Conservation (phyloP, 805 yeast species). For the Yamadazyma sp. region DNA sequence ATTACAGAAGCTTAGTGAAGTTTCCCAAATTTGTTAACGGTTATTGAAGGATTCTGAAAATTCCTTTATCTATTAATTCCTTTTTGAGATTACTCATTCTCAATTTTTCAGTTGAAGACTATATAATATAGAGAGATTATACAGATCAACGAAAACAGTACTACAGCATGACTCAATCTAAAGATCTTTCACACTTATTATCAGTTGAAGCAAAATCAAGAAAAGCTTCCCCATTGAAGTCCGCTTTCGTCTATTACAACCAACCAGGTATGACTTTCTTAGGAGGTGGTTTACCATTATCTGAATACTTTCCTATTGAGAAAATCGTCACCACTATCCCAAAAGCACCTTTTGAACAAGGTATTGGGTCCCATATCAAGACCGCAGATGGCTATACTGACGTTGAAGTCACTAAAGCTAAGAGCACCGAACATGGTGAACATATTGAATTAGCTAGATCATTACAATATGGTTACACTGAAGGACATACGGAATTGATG, state of each 20-base stretch:
- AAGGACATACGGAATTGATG: slow-evolving; percentile 72
- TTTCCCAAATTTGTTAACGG: too few relatives aligned
- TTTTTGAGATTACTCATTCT: too few relatives aligned
- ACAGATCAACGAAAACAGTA: too few relatives aligned
- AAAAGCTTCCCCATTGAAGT: slow-evolving; percentile 74
- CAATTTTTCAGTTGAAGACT: too few relatives aligned
- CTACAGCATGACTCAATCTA: slow-evolving; percentile 29
- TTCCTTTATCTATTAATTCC: too few relatives aligned
- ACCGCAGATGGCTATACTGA: slow-evolving; percentile 34
- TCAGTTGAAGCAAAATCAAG: slow-evolving; percentile 79
- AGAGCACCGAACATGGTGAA: slow-evolving; percentile 18
- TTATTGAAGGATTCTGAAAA: too few relatives aligned
- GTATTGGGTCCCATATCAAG: slow-evolving; percentile 65
- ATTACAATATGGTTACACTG: slow-evolving; percentile 88
- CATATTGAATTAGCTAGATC: slow-evolving; percentile 78
- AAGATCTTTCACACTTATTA: slow-evolving; percentile 70
- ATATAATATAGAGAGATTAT: too few relatives aligned
- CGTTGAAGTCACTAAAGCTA: slow-evolving; percentile 36
- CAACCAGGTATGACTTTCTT: slow-evolving; percentile 79
- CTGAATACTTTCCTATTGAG: slow-evolving; percentile 92
- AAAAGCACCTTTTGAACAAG: slow-evolving; percentile 72
- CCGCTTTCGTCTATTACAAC: slow-evolving; percentile 73
- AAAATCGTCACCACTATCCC: slow-evolving; percentile 69
- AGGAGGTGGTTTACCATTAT: slow-evolving; percentile 93
- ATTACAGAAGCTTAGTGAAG: too few relatives aligned